Percentiles rank a stretch among this genome's conserved stretches.
phyloP scores from a whole-genome alignment of 2,329 filamentous ascomycete species.

The Colletotrichum orbiculare region DNA sequence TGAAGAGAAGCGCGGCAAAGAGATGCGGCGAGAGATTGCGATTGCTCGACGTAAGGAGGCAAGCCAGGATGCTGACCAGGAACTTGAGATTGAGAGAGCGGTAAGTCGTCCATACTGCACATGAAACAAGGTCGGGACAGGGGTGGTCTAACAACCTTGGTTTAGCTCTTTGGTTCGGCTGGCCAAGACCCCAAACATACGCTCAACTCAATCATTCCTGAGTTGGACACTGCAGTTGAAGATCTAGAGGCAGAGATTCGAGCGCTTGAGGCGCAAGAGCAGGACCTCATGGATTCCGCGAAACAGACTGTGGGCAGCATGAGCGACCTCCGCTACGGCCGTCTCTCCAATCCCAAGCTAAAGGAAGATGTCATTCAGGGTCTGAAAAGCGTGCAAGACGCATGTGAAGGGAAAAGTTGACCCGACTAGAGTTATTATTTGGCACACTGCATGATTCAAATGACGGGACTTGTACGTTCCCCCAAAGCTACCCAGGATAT shows the following conservation, averaged over 20 bases:
- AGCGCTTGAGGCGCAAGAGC: constrained; percentile 73
- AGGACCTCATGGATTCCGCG: constrained; percentile 68
- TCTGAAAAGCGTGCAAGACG: constrained; percentile 70
- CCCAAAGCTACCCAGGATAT: constrained; percentile 5
- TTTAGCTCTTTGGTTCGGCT: constrained; percentile 69
- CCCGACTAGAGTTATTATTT: constrained; percentile 37
- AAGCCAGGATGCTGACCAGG: constrained; percentile 68
- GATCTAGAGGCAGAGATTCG: constrained; percentile 77
- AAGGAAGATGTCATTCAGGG: constrained; percentile 75
- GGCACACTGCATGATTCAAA: constrained; percentile 34
- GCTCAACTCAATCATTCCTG: constrained; percentile 72
- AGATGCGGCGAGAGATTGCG: constrained; percentile 67
- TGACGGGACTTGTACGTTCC: neutral
- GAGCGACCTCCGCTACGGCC: constrained; percentile 86
- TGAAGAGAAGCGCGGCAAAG: constrained; percentile 72
- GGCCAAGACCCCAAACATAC: constrained; percentile 66
- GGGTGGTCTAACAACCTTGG: neutral
- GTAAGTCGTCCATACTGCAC: constrained; percentile 48
- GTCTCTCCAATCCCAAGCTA: constrained; percentile 73
- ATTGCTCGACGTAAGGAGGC: constrained; percentile 64
- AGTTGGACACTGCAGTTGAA: constrained; percentile 73
- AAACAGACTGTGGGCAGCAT: constrained; percentile 75
- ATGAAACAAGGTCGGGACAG: neutral
- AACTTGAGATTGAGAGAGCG: constrained; percentile 71
- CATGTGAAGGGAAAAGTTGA: constrained; percentile 65